Evolutionary conservation across 2,329 filamentous ascomycete genomes (phyloP), one percentile per base, ranked within the genome.

Genomic region (Epichloe sylvatica): DNA sequence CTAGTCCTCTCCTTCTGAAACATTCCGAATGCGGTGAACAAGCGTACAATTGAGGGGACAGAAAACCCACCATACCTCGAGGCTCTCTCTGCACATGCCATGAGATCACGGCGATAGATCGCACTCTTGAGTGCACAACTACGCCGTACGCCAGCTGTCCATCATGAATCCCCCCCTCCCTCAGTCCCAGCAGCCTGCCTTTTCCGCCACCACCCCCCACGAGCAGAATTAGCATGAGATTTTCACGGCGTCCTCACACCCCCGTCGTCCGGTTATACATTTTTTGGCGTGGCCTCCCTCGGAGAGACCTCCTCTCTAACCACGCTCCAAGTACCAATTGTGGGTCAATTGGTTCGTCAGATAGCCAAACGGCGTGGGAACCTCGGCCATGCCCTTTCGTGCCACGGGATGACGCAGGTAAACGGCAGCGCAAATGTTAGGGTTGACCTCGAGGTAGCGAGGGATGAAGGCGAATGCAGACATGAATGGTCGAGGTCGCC

Each of bases 321-420:
- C 75, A 65, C 89, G 79, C 65, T 84, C 76, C 69, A 97, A 67
- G 67, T 97, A 98, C 91, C 91, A 98, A 67, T 87, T 90, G 67
- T 90, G 94, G 0, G 89, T 88, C 62, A 94, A 70, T 65, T 89
- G 86, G 63, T 77, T 82, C n/a, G 82, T 76, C 55, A 79, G 70
- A 51, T 77, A 71, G 46, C 72, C 68, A 67, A 89, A 96, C 17
- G 91, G 91, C 23, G 86, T 88, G 1, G 91, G 91, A 53, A 91
- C 84, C 67, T 91, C 92, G 4, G 85, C 82, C 56, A 79, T 61
- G 11, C 90, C 89, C 3, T 83, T 83, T 53, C 90, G 77, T 25
- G 88, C 92, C 41, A 97, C 91, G 0, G 92, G 92, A 71, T 98
- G 91, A 51, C 92, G 78, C 54, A 98, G 71, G 66, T 98, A 98